Conservation (phyloP, 2,329 filamentous ascomycete genomes). For the Penicillium sp. region DNA sequence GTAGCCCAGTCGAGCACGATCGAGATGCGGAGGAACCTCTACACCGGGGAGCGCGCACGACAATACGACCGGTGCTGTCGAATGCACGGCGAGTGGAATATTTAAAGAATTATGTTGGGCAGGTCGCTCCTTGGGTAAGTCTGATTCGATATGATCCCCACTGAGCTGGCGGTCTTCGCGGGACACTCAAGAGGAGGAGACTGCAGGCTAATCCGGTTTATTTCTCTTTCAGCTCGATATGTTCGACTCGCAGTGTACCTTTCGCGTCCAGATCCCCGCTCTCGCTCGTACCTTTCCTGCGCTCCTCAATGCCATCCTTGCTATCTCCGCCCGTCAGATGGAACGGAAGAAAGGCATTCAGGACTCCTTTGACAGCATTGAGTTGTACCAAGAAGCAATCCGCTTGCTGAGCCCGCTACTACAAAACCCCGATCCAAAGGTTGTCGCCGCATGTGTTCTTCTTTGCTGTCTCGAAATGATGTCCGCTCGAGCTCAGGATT, state of each 20-base stretch:
- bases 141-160: too few species aligned
- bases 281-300: conserved; percentile 53
- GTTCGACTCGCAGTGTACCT: conserved; percentile 58
- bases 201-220: not conserved
- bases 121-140: conserved; percentile 58
- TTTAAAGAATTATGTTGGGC: conserved; percentile 56
- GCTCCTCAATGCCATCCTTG: conserved; percentile 56
- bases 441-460: conserved; percentile 59
- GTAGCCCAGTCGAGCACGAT: conserved; percentile 36
- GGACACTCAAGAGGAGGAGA: too few species aligned
- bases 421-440: conserved; percentile 52
- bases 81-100: conserved; percentile 44
- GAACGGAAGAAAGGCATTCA: conserved; percentile 54
- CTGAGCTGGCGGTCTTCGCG: too few species aligned
- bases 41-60: conserved; percentile 1
- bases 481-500: conserved; percentile 54
- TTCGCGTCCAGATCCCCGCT: conserved; percentile 56
- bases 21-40: conserved; percentile 4
- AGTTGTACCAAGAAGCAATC: conserved; percentile 59
- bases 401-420: conserved; percentile 54
- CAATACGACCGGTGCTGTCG: conserved; percentile 32
- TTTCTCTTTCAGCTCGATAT: conserved; percentile 55
- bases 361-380: conserved; percentile 55
- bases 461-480: conserved; percentile 62
- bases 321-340: conserved; percentile 58